Evolutionary conservation across 2,329 filamentous ascomycete species (phyloP).

Genomic region (Colletotrichum musicola): DNA sequence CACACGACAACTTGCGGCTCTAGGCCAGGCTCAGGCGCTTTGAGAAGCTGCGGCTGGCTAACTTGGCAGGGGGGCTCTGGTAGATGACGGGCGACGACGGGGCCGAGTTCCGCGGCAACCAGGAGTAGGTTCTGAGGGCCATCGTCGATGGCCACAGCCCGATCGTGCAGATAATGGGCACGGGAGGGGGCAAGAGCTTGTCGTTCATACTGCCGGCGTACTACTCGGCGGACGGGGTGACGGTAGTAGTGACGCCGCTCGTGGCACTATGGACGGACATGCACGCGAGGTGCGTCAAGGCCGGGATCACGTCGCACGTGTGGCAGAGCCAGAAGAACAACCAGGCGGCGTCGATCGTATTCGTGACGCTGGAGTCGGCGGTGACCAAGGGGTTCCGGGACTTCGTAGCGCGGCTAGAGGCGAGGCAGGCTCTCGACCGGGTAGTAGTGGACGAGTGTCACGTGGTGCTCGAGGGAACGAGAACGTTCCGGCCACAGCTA

Average conservation of each 20-base stretch:
- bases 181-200: not conserved
- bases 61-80: not conserved
- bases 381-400: not conserved
- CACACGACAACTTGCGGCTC: not conserved
- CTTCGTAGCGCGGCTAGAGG: not conserved
- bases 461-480: not conserved
- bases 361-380: not conserved
- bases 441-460: not conserved
- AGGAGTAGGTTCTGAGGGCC: not conserved
- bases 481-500: not conserved
- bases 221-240: not conserved
- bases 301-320: not conserved
- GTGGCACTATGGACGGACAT: not conserved
- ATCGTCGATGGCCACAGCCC: not conserved
- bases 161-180: not conserved
- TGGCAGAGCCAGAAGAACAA: not conserved
- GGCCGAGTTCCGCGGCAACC: not conserved
- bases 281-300: no score
- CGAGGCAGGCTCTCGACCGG: not conserved
- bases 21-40: not conserved
- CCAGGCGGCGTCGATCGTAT: not conserved
- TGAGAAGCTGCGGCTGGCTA: not conserved
- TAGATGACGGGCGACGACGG: not conserved
- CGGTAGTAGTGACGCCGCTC: not conserved
- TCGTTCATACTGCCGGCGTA: conserved; percentile 7